phyloP scores from a whole-genome alignment of 2,329 filamentous ascomycete species.

The Stachybotrys chartarum region DNA sequence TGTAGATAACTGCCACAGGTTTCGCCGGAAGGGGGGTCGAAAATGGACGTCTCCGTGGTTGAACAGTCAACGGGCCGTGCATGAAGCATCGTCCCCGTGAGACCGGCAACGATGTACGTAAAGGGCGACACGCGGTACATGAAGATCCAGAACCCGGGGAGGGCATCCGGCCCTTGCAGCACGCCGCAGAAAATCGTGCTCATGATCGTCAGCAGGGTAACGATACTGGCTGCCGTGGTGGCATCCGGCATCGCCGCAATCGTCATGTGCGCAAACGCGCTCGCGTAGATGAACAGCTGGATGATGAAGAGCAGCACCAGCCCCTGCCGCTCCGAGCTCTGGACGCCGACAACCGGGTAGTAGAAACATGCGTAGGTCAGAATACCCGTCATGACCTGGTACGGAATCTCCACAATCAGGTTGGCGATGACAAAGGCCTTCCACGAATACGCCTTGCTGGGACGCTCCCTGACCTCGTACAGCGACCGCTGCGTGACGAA shows the following conservation, averaged over 20 bases:
- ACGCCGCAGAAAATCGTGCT: slow-evolving; percentile 58
- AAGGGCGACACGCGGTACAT: slow-evolving; percentile 64
- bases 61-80: slow-evolving; percentile 45
- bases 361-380: slow-evolving; percentile 61
- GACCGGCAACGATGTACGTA: slow-evolving; percentile 61
- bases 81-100: slow-evolving; percentile 59
- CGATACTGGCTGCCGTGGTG: slow-evolving; percentile 58
- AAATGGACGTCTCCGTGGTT: slow-evolving; percentile 51
- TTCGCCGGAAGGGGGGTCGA: slow-evolving; percentile 54
- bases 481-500: slow-evolving; percentile 68
- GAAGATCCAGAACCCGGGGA: slow-evolving; percentile 71
- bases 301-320: slow-evolving; percentile 59
- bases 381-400: slow-evolving; percentile 57
- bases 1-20: slow-evolving; percentile 60
- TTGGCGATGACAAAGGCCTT: slow-evolving; percentile 65
- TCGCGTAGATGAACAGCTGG: slow-evolving; percentile 63
- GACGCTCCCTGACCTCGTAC: slow-evolving; percentile 72
- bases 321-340: slow-evolving; percentile 48
- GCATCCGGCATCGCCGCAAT: slow-evolving; percentile 64
- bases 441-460: slow-evolving; percentile 70
- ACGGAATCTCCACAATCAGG: slow-evolving; percentile 65
- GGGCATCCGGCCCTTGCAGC: slow-evolving; percentile 45
- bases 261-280: slow-evolving; percentile 66
- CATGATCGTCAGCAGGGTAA: slow-evolving; percentile 52
- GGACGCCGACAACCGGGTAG: slow-evolving; percentile 51